Conservation (phyloP, 768 basidiomycete genomes). For the Ramaria rubella region DNA sequence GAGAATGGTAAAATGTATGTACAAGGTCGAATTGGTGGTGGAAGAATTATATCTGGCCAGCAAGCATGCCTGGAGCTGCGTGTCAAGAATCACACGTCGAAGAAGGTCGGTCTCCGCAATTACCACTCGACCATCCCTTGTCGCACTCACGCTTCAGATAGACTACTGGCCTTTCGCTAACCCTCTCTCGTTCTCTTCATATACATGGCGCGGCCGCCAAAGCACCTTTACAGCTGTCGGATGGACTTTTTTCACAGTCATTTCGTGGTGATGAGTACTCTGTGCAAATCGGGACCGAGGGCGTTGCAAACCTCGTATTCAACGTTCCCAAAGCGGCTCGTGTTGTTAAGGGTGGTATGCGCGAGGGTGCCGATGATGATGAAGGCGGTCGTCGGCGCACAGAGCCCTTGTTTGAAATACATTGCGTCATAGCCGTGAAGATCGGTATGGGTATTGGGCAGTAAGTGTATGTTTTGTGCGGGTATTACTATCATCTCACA, state of each 20-base stretch:
- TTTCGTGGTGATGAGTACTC: slow-evolving; percentile 73
- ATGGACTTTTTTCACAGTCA: slow-evolving; percentile 59
- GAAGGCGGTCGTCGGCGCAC: slow-evolving; percentile 24
- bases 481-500: slow-evolving; percentile 8
- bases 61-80: slow-evolving; percentile 67
- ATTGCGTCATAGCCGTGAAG: slow-evolving; percentile 54
- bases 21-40: slow-evolving; percentile 59
- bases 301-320: slow-evolving; percentile 72
- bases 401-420: slow-evolving; percentile 62
- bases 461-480: slow-evolving; percentile 31
- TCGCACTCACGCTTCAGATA: slow-evolving; percentile 20
- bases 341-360: slow-evolving; percentile 55
- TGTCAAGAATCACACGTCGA: slow-evolving; percentile 75
- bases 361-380: slow-evolving; percentile 45
- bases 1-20: slow-evolving; percentile 79
- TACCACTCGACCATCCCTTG: slow-evolving; percentile 4
- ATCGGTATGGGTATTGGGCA: slow-evolving; percentile 69
- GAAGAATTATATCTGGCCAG: slow-evolving; percentile 58
- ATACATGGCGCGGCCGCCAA: slow-evolving; percentile 31
- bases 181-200: slow-evolving; percentile 54
- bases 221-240: slow-evolving; percentile 47
- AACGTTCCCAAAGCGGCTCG: slow-evolving; percentile 66
- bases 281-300: slow-evolving; percentile 66
- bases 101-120: slow-evolving; percentile 48
- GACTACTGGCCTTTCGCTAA: slow-evolving; percentile 63